Base-by-base conservation (phyloP, 1,284 basidiomycete species). In the Boletus mariae region DNA sequence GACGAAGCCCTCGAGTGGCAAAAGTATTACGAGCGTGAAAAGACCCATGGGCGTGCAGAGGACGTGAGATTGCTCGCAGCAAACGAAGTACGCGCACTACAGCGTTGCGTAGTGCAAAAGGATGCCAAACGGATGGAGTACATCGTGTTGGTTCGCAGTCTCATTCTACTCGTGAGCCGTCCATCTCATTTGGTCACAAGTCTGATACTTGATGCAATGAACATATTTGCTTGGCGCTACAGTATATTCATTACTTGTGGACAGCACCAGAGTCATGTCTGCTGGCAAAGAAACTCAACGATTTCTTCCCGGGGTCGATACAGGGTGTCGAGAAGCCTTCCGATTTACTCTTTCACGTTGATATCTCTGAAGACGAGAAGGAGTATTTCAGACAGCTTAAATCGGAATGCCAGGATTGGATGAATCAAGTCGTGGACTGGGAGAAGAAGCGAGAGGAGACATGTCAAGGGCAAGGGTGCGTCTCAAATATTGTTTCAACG, bases 291-390 rank as follows among this genome's bases (percentile, higher is more conserved):
- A 68, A 66, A 5, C 71, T 78, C 52, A 71, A 75, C 26, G 69
- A 76, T 56, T 75, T 77, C 58, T 73, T 77, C 52, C 73, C 72
- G 5, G 67, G 66, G 15, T 64, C 72, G 10, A 59, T 71, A n/a
- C 31, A 13, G 31, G 57, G 57, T 15, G 44, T 51, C 4, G 28
- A 58, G 13, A 40, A 40, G 28, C 54, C 62, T 10, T 69, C 71
- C 2, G 59, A 64, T 20, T 56, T 64, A 28, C 59, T 66, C 17
- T 70, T 73, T 41, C 69, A 71, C 37, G 45, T 52, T 12, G 63
- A 63, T 51, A 66, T 77, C 23, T 66, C 65, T 5, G 55, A 62
- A 5, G 59, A 63, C 11, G 71, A 74, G 54, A 58, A 56, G 28
- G 47, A 50, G 34, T 55, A 55, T 23, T 55, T 73, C 34, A 49